Base-by-base conservation (phyloP, 352 stramenopile genomes). In the Globisporangium alternatum region DNA sequence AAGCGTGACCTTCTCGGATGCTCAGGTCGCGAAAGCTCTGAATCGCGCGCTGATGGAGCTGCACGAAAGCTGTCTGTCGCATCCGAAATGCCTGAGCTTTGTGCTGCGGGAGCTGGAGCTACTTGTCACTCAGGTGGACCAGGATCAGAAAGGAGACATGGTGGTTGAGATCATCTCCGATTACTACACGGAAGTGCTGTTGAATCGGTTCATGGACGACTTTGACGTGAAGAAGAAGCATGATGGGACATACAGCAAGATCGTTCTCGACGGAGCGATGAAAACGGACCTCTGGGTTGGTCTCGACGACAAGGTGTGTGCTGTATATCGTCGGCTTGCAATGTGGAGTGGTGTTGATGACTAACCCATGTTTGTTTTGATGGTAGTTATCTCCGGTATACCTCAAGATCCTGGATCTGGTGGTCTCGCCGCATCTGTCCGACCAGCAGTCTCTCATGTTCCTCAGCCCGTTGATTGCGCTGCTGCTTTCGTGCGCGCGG, bases 371-470 rank as follows among this genome's bases (percentile, higher is more conserved):
- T 39, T 13, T 43, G 22, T 13, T 61, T 17, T n/a, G 5, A 37
- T 2, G 4, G 19, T 30, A 80, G 72, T 21, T 61, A 3, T 81
- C 68, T 3, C 70, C 57, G 0, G 71, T 87, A 5, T 86, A 86
- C 21, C 44, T 89, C 15, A 75, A 76, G 52, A 65, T 89, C 6
- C 43, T 87, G 44, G 75, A 83, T 55, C 75, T 89, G 25, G 68
- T 78, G 1, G 61, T 69, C 15, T 87, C 78, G 2, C 65, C 69
- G 0, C 73, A 80, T 52, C 37, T 75, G 13, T 33, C 68, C 5
- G 71, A 81, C 15, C 76, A 76, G 56, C 72, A 87, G 49, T 80
- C 76, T 31, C 72, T 86, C 17, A 33, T 80, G 59, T 86, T 77
- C 44, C 52, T 89, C 17, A 74, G 62, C 19, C 63, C 72, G 7